A percentile compares a stretch with the other conserved stretches of the same genome.
Conservation (phyloP, 306 rosid species). For the Trichosanthes cucumerina region DNA sequence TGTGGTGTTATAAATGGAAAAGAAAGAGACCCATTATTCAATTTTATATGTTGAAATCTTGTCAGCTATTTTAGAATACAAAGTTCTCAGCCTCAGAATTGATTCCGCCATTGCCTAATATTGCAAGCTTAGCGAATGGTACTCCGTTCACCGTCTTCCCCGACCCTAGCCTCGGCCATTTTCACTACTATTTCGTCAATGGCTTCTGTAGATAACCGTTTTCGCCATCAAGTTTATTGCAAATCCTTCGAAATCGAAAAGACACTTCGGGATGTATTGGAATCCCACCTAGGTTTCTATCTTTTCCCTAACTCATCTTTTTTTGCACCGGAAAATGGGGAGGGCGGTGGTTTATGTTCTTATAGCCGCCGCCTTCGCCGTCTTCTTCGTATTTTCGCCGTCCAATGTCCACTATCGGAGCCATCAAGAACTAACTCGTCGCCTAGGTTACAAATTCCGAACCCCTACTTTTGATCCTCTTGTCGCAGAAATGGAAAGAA, state of each 20-base stretch:
- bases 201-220: conserved; percentile 16
- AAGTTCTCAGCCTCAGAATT: neutral
- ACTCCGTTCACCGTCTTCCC: conserved; percentile 4
- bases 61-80: neutral
- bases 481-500: conserved; percentile 15
- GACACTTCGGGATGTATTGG: neutral
- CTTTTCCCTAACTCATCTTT: neutral
- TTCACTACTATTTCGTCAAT: neutral
- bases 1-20: neutral
- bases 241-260: neutral
- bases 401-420: neutral
- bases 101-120: neutral
- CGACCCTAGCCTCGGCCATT: neutral
- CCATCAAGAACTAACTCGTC: conserved; percentile 21
- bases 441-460: conserved; percentile 36
- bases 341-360: conserved; percentile 58
- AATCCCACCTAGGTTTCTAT: conserved; percentile 1
- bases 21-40: neutral
- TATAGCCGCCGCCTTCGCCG: conserved; percentile 44
- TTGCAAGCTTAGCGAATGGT: neutral
- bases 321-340: conserved; percentile 27
- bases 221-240: conserved; percentile 11
- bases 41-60: neutral
- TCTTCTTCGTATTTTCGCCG: conserved; percentile 22
- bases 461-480: conserved; percentile 44